Percentiles rank a stretch among this genome's conserved stretches.
Conservation (phyloP, 73 alveolate species). For the Paramecium caudatum region DNA sequence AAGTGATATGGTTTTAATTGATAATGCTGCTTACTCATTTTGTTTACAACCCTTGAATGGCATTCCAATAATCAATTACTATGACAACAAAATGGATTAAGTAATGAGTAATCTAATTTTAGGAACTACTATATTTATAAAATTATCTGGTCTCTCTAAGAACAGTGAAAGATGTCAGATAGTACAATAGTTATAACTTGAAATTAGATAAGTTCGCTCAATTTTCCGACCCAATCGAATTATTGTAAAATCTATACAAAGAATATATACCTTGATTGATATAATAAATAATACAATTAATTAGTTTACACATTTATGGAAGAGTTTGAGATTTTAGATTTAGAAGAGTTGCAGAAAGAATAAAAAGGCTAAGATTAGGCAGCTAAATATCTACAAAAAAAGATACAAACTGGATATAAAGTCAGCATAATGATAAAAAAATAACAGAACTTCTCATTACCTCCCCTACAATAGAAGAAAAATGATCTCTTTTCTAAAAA, state of each 20-base stretch:
- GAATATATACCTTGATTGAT: slow-evolving; percentile 60
- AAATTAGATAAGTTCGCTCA: slow-evolving; percentile 48
- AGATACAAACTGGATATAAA: slow-evolving; percentile 36
- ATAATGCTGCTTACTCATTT: slow-evolving; percentile 76
- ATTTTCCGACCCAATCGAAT: slow-evolving; percentile 56
- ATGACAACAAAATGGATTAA: slow-evolving; percentile 73
- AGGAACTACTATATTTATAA: slow-evolving; percentile 57
- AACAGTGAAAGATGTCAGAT: slow-evolving; percentile 51
- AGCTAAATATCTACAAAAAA: not conserved
- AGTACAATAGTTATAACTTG: slow-evolving; percentile 31
- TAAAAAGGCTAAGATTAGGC: slow-evolving; percentile 6
- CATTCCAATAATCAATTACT: slow-evolving; percentile 68
- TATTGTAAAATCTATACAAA: slow-evolving; percentile 34
- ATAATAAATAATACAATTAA: not conserved
- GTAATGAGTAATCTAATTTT: not conserved
- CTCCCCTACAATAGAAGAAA: slow-evolving; percentile 50
- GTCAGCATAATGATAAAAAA: slow-evolving; percentile 28
- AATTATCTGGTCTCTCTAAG: slow-evolving; percentile 40
- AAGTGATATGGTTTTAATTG: slow-evolving; percentile 72
- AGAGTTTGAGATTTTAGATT: slow-evolving; percentile 62
- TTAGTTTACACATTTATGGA: not conserved
- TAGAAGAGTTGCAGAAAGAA: not conserved
- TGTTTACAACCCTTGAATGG: slow-evolving; percentile 69
- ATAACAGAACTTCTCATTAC: not conserved
- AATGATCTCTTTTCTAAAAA: slow-evolving; percentile 50